Base-by-base conservation (phyloP, 2,329 filamentous ascomycete species). In the Fusarium lateritium region DNA sequence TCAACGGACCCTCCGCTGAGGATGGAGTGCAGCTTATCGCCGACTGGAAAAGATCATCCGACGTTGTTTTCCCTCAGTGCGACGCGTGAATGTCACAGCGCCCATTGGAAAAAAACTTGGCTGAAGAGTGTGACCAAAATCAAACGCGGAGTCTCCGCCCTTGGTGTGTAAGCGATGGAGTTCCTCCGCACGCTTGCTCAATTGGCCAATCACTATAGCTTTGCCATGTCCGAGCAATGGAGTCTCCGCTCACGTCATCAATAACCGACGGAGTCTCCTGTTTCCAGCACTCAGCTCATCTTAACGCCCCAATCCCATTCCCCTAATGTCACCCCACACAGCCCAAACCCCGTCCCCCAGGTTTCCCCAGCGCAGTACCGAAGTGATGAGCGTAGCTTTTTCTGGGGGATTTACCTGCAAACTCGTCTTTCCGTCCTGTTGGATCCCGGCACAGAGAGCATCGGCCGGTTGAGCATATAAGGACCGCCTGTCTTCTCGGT, bases 281-380 rank as follows among this genome's bases (percentile, higher is more conserved):
- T 39, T 8, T 3, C 3, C 14, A 33, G 46, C 5, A 34, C 22
- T 45, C 36, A 21, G 45, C 38, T 56, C 21, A 31, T 28, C 17
- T 45, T 36, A 22, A 15, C 21, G 3, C 11, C 28, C 65, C 65
- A 69, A 69, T 69, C 55, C 49, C 26, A 8, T 45, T 43, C n/a
- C 46, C 40, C 14, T 31, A 55, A 36, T 49, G 33, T 46, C 51
- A 62, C 66, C 66, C 66, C 66, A 69, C 65, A 68, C 45, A 45
- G 24, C 52, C 28, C 55, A 49, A 40, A 33, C 26, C 43, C 17
- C 19, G 33, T 44, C 39, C 60, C 62, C 65, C 65, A 66, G 65
- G 36, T 69, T 69, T 69, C 61, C 65, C 66, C 65, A 66, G 51
- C 38, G 33, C 22, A 19, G 13, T 50, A 33, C 56, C 47, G 49